These are phyloP conservation scores for Cladosporium austrohemisphaericum DNA, from an alignment of 2,329 filamentous ascomycete genomes.

Conservation along the genomic window DNA sequence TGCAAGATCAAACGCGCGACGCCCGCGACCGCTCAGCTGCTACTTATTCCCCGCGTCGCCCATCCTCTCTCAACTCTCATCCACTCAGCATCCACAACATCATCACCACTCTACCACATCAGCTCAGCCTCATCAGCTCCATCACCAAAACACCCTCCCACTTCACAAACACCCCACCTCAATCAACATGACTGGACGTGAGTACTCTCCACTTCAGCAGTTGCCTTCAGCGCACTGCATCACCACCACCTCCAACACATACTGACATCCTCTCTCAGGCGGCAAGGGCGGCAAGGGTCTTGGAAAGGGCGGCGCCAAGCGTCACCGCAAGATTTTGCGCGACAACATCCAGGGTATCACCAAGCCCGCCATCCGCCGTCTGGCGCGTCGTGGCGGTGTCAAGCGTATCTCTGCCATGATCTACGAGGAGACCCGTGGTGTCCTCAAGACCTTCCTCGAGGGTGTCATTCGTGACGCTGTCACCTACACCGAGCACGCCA, in stretches of 20 bases:
- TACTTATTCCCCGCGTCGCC: slow-evolving; percentile 15
- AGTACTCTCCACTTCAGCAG: slow-evolving; percentile 28
- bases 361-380: slow-evolving; percentile 97
- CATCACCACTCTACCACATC: slow-evolving; percentile 6
- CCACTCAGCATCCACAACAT: slow-evolving; percentile 14
- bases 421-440: slow-evolving; percentile 79
- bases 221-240: slow-evolving; percentile 11
- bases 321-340: slow-evolving; percentile 97
- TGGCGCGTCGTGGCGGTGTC: slow-evolving; percentile 98
- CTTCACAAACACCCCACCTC: slow-evolving; percentile 27
- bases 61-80: slow-evolving; percentile 5
- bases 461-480: slow-evolving; percentile 75
- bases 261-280: slow-evolving; percentile 52
- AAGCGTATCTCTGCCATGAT: slow-evolving; percentile 99
- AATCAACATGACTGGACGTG: slow-evolving; percentile 51
- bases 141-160: slow-evolving; percentile 22
- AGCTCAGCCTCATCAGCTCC: slow-evolving; percentile 12
- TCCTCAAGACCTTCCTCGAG: slow-evolving; percentile 80
- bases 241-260: slow-evolving; percentile 13
- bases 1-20: slow-evolving; percentile 17
- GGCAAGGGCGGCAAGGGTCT: slow-evolving; percentile 97
- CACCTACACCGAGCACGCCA: slow-evolving; percentile 80
- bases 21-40: background rate
- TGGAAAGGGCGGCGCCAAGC: slow-evolving; percentile 97
- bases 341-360: slow-evolving; percentile 99